phyloP scores from a whole-genome alignment of 225 moss, liverwort and hornwort genomes.

The Sphagnum contortum region DNA sequence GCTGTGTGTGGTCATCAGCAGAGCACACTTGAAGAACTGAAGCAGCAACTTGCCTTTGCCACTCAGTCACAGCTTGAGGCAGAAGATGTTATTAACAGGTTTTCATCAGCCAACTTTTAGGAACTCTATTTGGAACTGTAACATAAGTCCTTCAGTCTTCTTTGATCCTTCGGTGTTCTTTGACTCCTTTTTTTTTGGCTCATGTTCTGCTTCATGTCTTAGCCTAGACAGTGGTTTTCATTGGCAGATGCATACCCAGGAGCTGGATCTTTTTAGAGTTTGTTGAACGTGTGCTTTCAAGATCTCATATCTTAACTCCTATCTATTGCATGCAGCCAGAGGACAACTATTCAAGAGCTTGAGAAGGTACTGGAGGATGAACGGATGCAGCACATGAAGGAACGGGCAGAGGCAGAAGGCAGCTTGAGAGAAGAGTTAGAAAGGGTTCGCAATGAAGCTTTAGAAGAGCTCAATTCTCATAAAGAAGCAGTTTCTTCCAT shows the following conservation, averaged over 20 bases:
- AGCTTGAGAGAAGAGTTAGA: slow-evolving; percentile 59
- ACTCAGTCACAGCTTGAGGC: slow-evolving; percentile 81
- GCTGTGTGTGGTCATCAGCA: slow-evolving; percentile 58
- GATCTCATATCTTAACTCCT: too few species aligned
- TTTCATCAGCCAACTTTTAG: background rate
- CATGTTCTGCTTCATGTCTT: too few species aligned
- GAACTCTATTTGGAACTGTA: too few species aligned
- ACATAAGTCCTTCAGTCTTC: too few species aligned
- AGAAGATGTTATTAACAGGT: slow-evolving; percentile 84
- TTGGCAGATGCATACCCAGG: too few species aligned
- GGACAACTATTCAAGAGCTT: slow-evolving; percentile 60
- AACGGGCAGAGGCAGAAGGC: slow-evolving; percentile 68
- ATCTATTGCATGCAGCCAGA: slow-evolving; percentile 32
- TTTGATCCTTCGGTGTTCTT: too few species aligned
- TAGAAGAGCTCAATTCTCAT: slow-evolving; percentile 73
- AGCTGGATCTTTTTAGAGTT: too few species aligned
- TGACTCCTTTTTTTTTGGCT: too few species aligned
- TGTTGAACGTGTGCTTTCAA: too few species aligned
- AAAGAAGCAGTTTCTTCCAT: slow-evolving; percentile 60
- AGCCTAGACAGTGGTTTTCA: too few species aligned
- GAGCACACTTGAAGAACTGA: slow-evolving; percentile 73
- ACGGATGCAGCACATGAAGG: slow-evolving; percentile 53
- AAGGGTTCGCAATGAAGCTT: slow-evolving; percentile 63
- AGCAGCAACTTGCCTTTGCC: slow-evolving; percentile 82
- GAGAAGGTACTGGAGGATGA: slow-evolving; percentile 81